Percentiles rank a stretch among this genome's conserved stretches.
phyloP scores from a whole-genome alignment of 2,329 filamentous ascomycete species.

The Davidsoniella neocaledoniae region DNA sequence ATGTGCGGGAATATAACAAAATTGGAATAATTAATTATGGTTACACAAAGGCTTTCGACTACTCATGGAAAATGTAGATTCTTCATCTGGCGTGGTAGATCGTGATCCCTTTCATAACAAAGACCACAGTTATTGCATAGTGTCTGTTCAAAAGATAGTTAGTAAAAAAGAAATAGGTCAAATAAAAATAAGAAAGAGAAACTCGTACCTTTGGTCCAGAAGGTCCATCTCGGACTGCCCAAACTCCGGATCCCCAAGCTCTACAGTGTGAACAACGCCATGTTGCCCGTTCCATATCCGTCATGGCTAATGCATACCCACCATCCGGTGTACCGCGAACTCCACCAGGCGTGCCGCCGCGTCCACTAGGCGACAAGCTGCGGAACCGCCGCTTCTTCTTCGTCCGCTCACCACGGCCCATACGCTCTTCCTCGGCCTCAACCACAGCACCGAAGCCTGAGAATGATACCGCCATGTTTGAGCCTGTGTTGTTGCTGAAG shows the following conservation, averaged over 20 bases:
- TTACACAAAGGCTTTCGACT: conserved; percentile 8
- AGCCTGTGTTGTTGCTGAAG: conserved; percentile 73
- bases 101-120: conserved; percentile 72
- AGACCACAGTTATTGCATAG: conserved; percentile 90
- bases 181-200: neutral
- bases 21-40: no score
- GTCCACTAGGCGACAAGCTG: conserved; percentile 66
- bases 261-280: conserved; percentile 85
- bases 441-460: conserved; percentile 33
- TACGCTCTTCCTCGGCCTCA: conserved; percentile 55
- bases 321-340: conserved; percentile 64
- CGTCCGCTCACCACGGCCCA: conserved; percentile 80
- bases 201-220: conserved; percentile 58
- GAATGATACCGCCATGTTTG: conserved; percentile 57
- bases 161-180: conserved; percentile 12
- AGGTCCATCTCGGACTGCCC: conserved; percentile 88
- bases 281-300: conserved; percentile 58
- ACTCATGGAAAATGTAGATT: conserved; percentile 22
- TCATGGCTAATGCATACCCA: conserved; percentile 52
- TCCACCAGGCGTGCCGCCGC: conserved; percentile 44
- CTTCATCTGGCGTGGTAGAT: conserved; percentile 42
- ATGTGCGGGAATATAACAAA: no score
- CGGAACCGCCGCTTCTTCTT: conserved; percentile 92
- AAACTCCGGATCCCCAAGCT: conserved; percentile 78
- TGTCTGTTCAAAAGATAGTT: conserved; percentile 32